Base-by-base conservation (phyloP, 2,329 filamentous ascomycete genomes). In the Camillea tinctor region DNA sequence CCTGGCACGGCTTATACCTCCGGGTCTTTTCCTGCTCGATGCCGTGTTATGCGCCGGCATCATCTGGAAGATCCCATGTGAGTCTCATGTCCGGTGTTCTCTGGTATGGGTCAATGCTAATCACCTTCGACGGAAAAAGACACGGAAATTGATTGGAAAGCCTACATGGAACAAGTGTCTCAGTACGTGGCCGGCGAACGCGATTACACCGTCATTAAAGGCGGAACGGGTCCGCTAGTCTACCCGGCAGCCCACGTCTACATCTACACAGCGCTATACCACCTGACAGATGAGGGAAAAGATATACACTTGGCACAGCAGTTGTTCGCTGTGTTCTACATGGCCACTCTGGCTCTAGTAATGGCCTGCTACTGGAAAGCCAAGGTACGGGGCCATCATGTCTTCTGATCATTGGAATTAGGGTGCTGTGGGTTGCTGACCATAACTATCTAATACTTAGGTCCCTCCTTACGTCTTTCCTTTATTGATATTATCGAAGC, bases 61-160 rank as follows among this genome's bases (percentile, higher is more conserved):
- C 64, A 90, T 97, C 65, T 88, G 86, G 83, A 93, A 88, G 74
- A 83, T 97, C 60, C 88, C 93, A 49, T 97, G 93, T 96, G 80
- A 79, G 89, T 72, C 57, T 40, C 50, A 17, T 56, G 52, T 26
- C n/a, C 24, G 11, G 9, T 13, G 13, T 15, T 44, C 40, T 22
- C 40, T 21, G 4, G 7, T 26, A 8, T n/a, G 13, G 26, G 17
- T 15, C 36, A 44, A 44, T 44, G 51, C 59, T 58, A 49, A 62
- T 44, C 1, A 22, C 23, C 9, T 51, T 51, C 6, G 58, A 20
- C 17, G 24, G 20, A 22, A 53, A n/a, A 66, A 83, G 95, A 99
- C 74, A 99, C 95, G 50, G 95, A 99, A 76, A 99, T 99, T 71
- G 95, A 99, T 77, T 99, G 94, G 94, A 84, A 84, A 60, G 92